Evolutionary conservation across 2,329 filamentous ascomycete species (phyloP).

Genomic region (Pseudogymnoascus sp.): DNA sequence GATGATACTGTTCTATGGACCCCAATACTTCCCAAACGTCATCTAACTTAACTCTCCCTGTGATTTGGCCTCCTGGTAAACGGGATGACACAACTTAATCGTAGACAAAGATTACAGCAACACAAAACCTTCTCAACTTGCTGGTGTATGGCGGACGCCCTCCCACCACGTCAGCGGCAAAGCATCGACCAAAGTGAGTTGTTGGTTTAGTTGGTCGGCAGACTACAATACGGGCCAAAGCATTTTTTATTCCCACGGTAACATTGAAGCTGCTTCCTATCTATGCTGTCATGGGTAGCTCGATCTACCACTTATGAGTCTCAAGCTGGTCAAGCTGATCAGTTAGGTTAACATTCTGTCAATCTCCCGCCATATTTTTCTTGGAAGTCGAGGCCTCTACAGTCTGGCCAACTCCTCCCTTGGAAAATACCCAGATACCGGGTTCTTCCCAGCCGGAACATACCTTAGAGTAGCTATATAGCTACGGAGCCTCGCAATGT

Average conservation of each 20-base stretch:
- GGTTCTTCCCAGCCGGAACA: neutral
- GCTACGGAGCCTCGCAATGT: neutral
- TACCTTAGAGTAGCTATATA: neutral
- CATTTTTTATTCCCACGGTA: neutral
- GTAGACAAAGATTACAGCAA: neutral
- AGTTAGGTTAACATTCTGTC: neutral
- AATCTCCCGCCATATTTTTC: neutral
- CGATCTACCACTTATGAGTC: neutral
- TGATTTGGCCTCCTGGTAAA: neutral
- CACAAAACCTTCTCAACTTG: neutral
- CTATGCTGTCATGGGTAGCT: neutral
- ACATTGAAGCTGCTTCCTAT: neutral
- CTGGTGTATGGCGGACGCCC: neutral
- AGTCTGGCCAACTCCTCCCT: neutral
- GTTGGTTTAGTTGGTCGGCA: neutral
- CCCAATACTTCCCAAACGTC: neutral
- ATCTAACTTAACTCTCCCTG: neutral
- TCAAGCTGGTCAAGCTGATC: neutral
- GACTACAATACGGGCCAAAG: neutral
- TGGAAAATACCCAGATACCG: neutral
- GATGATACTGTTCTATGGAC: neutral
- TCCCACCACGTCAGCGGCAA: neutral
- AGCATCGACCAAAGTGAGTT: neutral
- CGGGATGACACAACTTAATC: neutral
- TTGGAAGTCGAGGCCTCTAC: neutral